Evolutionary conservation across 345 rosid species (phyloP), one percentile per base, ranked within the genome.

Genomic region (Linum usitatissimum): DNA sequence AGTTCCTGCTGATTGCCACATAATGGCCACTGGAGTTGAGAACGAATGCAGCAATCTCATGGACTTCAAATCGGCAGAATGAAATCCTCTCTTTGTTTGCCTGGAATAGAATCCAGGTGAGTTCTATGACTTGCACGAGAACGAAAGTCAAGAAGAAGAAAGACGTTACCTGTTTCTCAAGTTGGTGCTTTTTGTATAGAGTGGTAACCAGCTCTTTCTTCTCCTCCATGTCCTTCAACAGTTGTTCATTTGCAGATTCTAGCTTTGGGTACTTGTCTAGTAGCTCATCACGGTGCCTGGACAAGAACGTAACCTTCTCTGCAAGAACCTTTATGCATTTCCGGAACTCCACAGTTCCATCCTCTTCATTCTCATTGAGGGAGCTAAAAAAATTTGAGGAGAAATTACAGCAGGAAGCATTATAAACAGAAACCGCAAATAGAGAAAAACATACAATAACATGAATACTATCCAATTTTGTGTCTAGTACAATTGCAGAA

Each of bases 11-110:
- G 64, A 94, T 84, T 9, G 97, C 99, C 75, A 88, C 95, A 0
- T 90, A 94, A 69, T 90, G 81, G 64, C 95, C 97, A 9, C 80
- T 68, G 36, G 82, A 70, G 64, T 88, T 88, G 42, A 81, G 84
- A 68, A 94, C 89, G 78, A 94, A 94, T 39, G 96, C 99, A 59
- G 96, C 99, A 60, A 84, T 81, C 77, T 88, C 95, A 64, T 86
- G 97, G 51, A 88, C 92, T 81, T 88, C 95, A 63, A 94, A 73
- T 58, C 88, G 95, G 61, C 81, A 73, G 55, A 90, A 88, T 31
- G 95, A 90, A 75, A 94, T 87, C 81, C 76, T 90, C 69, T 90
- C 99, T 75, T 86, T 90, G 84, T 79, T 94, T 63, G 86, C 89
- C 99, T 94, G 80, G 45, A 68, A 62, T 18, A 8, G 55, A 18